phyloP scores from a whole-genome alignment of 148 eudicot species.

The Limonium bicolor region DNA sequence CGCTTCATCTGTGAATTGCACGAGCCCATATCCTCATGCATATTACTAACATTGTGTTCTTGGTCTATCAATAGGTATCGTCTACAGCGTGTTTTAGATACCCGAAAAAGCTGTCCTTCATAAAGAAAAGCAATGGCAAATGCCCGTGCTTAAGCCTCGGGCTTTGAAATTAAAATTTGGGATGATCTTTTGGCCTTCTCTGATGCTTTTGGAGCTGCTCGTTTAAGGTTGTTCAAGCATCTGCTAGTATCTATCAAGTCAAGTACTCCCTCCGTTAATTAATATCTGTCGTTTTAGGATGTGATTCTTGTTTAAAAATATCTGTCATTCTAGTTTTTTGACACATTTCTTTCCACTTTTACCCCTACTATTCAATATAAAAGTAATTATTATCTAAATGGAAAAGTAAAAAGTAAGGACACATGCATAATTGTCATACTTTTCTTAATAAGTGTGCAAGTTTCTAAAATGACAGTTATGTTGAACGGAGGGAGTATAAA shows the following conservation, averaged over 20 bases:
- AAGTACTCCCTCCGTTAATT: too few species aligned
- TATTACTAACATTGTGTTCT: slow-evolving; percentile 1
- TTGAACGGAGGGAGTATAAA: too few species aligned
- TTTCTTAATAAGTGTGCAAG: too few species aligned
- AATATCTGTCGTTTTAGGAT: too few species aligned
- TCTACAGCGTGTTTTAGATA: slow-evolving; percentile 64
- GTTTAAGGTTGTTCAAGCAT: slow-evolving; percentile 41
- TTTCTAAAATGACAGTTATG: too few species aligned
- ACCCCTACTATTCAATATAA: too few species aligned
- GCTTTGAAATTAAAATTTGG: slow-evolving; percentile 48
- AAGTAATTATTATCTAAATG: too few species aligned
- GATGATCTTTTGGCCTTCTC: slow-evolving; percentile 53
- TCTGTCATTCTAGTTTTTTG: too few species aligned
- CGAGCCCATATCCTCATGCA: background rate
- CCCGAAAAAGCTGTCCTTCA: slow-evolving; percentile 58
- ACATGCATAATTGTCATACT: too few species aligned
- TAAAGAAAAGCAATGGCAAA: slow-evolving; percentile 85
- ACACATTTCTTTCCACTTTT: too few species aligned
- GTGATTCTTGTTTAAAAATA: too few species aligned
- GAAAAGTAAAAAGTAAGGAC: too few species aligned
- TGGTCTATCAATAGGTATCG: slow-evolving; percentile 36
- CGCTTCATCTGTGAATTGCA: slow-evolving; percentile 1
- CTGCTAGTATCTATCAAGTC: background rate
- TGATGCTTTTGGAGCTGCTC: slow-evolving; percentile 78
- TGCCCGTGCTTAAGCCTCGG: slow-evolving; percentile 82